A percentile compares a stretch with the other conserved stretches of the same genome.
Conservation (phyloP, 345 rosid genomes). For the Pelargonium nanum region DNA sequence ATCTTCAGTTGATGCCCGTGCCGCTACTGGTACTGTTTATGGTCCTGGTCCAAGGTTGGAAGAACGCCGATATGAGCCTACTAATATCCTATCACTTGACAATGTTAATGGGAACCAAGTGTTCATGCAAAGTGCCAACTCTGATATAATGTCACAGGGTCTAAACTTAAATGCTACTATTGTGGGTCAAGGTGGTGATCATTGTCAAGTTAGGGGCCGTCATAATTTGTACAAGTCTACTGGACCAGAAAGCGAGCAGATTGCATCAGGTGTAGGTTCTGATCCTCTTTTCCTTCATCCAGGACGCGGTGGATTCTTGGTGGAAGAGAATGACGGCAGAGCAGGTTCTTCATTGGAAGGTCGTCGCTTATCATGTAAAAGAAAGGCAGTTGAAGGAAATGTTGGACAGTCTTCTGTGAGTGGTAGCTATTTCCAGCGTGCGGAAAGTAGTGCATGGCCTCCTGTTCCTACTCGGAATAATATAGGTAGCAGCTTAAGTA, state of each 20-base stretch:
- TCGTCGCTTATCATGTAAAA: conserved; percentile 53
- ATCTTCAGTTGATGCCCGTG: conserved; percentile 21
- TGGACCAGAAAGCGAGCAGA: conserved; percentile 23
- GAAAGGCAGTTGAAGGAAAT: conserved; percentile 63
- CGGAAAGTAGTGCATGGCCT: conserved; percentile 45
- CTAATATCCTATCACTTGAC: conserved; percentile 20
- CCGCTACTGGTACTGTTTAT: background rate
- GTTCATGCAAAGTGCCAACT: conserved; percentile 33
- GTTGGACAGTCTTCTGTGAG: conserved; percentile 48
- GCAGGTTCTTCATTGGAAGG: conserved; percentile 44
- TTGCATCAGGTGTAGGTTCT: conserved; percentile 22
- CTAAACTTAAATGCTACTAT: conserved; percentile 51
- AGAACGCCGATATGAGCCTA: conserved; percentile 31
- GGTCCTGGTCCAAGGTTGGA: conserved; percentile 30
- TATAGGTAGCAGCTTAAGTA: conserved; percentile 26
- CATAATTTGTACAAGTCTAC: conserved; percentile 28
- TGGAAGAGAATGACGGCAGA: conserved; percentile 29
- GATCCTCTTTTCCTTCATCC: conserved; percentile 23
- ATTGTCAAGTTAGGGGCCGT: conserved; percentile 29
- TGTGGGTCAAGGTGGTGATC: conserved; percentile 34
- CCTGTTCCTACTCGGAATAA: conserved; percentile 24
- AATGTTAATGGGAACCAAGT: conserved; percentile 29
- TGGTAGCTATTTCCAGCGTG: conserved; percentile 40
- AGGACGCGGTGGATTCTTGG: conserved; percentile 29
- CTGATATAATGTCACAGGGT: conserved; percentile 28